Percentiles rank a stretch among this genome's conserved stretches.
Conservation (phyloP, 441 rosid species). For the Raphanus hybrid region DNA sequence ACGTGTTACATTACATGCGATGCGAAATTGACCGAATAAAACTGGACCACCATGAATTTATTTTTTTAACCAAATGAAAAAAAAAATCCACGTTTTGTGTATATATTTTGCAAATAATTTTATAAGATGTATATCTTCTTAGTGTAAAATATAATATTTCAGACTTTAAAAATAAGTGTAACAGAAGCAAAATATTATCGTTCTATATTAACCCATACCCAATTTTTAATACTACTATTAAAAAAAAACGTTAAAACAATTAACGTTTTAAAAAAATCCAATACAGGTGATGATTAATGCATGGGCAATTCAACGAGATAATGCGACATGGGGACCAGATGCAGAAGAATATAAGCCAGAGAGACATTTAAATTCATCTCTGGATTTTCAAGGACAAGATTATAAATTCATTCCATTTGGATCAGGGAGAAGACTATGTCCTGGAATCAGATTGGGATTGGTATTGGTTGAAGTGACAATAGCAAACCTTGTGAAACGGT, state of each 20-base stretch:
- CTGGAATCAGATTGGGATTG: slow-evolving; percentile 11
- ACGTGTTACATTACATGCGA: background rate
- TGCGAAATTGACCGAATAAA: too few species aligned
- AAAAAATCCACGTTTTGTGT: background rate
- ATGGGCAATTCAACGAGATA: slow-evolving; percentile 30
- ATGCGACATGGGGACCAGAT: slow-evolving; percentile 23
- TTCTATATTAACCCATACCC: background rate
- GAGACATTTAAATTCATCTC: slow-evolving; percentile 13
- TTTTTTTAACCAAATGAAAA: background rate
- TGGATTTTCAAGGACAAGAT: slow-evolving; percentile 20
- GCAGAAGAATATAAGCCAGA: slow-evolving; percentile 34
- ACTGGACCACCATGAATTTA: background rate
- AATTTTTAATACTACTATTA: too few species aligned
- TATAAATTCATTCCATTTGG: slow-evolving; percentile 1
- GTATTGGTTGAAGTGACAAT: slow-evolving; percentile 12
- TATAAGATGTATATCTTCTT: background rate
- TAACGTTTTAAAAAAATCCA: background rate
- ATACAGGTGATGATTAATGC: slow-evolving; percentile 9
- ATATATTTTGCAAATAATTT: background rate
- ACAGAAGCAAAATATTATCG: background rate
- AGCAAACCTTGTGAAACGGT: background rate
- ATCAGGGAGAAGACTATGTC: slow-evolving; percentile 5
- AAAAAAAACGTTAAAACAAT: background rate
- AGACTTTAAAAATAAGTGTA: background rate
- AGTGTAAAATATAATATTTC: background rate